Base-by-base conservation (phyloP, 768 basidiomycete species). In the Rhizopogon vesiculosus region DNA sequence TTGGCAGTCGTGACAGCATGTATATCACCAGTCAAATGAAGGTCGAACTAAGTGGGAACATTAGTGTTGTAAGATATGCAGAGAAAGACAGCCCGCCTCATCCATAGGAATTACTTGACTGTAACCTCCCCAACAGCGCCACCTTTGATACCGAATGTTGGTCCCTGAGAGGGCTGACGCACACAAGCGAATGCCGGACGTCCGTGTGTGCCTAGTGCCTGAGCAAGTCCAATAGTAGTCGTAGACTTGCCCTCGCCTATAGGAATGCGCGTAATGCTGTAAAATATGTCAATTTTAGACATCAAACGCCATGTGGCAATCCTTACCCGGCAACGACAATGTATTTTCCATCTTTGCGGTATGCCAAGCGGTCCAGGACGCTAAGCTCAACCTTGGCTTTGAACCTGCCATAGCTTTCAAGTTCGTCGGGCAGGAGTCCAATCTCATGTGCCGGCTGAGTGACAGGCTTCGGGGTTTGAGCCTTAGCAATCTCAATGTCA, bases 41-140 rank as follows among this genome's bases (percentile, higher is more conserved):
- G 74, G 72, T 98, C 98, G 73, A 99, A 98, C 89, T 92, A 16
- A 42, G 19, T 5, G 19, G 22, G 10, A 42, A 35, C 31, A 45
- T 67, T 43, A 65, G 52, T 10, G 1, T 41, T 28, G 19, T 7
- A 42, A 42, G 29, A 8, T 22, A 50, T 9, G 31, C 35, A 49
- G 28, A 19, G 38, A 54, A 51, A 63, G 55, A 29, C 4, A 13
- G 57, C 70, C 53, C 60, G 89, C 89, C 76, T 98, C 96, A 66
- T 98, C 96, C 96, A 98, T 98, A 42, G 97, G 96, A 73, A 98
- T 98, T 65, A 99, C 91, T 68, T 97, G 95, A 68, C 92, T 93
- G 76, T 98, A 99, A 51, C 96, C 96, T 58, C 96, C 96, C 97
- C 96, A 42, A 97, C 96, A 39, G 96, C 96, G 64, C 96, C 97